Conservation (phyloP, 2,329 filamentous ascomycete species). For the Fusarium xyrophilum region DNA sequence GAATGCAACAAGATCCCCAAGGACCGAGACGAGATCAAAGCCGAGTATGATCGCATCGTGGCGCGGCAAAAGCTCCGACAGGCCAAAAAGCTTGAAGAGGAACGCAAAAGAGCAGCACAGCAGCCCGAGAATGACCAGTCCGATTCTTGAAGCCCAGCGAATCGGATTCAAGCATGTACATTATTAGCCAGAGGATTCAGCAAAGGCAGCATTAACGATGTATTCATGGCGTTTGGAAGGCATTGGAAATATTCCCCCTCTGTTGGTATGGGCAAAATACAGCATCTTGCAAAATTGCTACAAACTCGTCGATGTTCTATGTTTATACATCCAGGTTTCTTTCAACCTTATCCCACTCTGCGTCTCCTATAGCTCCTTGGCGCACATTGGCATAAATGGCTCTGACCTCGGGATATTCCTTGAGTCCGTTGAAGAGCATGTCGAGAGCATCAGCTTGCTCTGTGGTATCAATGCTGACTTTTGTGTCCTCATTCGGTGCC, state of each 20-base stretch:
- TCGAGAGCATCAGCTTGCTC: constrained; percentile 64
- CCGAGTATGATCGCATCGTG: constrained; percentile 78
- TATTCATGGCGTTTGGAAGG: constrained; percentile 39
- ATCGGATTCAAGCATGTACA: constrained; percentile 29
- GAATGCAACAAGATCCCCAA: constrained; percentile 78
- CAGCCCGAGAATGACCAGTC: constrained; percentile 16
- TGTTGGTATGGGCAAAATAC: constrained; percentile 20
- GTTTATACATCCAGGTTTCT: constrained; percentile 59
- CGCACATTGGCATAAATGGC: constrained; percentile 77
- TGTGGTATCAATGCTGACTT: constrained; percentile 66
- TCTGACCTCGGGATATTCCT: constrained; percentile 76
- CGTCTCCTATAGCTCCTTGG: constrained; percentile 58
- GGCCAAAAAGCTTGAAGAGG: constrained; percentile 53
- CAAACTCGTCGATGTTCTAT: constrained; percentile 19
- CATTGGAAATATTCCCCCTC: constrained; percentile 29
- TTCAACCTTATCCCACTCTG: constrained; percentile 61
- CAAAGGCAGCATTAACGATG: constrained; percentile 22
- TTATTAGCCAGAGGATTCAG: constrained; percentile 20
- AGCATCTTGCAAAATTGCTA: constrained; percentile 34
- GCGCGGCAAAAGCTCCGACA: constrained; percentile 75
- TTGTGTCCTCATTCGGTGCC: constrained; percentile 81
- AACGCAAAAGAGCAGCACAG: constrained; percentile 41
- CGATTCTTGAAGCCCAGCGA: constrained; percentile 21
- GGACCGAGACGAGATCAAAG: constrained; percentile 81
- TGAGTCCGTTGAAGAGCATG: constrained; percentile 64